Conservation (phyloP, 2,329 filamentous ascomycete species). For the Bipolaris victoriae region DNA sequence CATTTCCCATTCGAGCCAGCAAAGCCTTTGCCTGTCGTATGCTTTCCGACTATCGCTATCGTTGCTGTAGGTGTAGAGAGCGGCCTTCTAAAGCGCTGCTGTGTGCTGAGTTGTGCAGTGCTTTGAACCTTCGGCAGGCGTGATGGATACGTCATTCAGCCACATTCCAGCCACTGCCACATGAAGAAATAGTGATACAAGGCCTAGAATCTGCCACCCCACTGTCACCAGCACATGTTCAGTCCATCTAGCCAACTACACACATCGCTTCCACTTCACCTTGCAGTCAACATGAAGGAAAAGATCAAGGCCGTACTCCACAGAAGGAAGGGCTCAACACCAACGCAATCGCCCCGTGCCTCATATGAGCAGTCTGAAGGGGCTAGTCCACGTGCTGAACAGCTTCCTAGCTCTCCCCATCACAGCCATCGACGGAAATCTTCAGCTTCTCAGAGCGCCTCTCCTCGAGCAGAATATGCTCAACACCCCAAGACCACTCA, state of each 20-base stretch:
- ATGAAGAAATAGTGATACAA: conserved; percentile 5
- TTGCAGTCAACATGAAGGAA: conserved; percentile 18
- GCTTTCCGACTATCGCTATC: background rate
- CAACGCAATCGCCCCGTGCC: conserved; percentile 12
- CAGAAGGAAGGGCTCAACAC: conserved; percentile 16
- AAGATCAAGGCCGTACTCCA: conserved; percentile 28
- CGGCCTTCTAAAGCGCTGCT: conserved; percentile 5
- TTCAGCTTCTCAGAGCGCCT: conserved; percentile 2
- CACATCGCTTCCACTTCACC: background rate
- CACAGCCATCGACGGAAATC: background rate
- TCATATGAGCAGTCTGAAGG: conserved; percentile 11
- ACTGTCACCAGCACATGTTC: background rate
- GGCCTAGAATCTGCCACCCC: conserved; percentile 1
- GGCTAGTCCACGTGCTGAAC: conserved; percentile 8
- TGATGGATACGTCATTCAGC: conserved; percentile 16
- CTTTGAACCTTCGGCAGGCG: conserved; percentile 1
- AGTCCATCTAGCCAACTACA: conserved; percentile 4
- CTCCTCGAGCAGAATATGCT: conserved; percentile 10
- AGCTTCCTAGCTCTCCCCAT: conserved; percentile 4
- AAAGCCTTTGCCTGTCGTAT: conserved; percentile 3
- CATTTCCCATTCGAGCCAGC: conserved; percentile 1
- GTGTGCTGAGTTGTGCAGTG: background rate
- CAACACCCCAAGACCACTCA: conserved; percentile 17
- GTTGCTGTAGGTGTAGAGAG: conserved; percentile 1
- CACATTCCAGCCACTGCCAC: conserved; percentile 6